These are phyloP conservation scores for Penicillium griseofulvum DNA, from an alignment of 2,329 filamentous ascomycete species.

Conservation along the genomic window DNA sequence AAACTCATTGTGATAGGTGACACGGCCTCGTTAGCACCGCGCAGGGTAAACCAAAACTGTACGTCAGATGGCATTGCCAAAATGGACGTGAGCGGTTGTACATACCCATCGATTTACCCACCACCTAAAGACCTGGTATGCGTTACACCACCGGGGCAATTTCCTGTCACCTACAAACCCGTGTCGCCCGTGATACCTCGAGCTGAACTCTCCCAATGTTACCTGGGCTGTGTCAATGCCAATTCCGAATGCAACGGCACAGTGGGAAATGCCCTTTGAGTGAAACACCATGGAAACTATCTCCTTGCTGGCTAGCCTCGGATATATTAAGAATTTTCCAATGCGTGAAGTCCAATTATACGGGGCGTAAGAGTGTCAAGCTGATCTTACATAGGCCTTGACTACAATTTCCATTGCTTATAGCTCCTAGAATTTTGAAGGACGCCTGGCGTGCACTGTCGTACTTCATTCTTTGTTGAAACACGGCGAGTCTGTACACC, in stretches of 20 bases:
- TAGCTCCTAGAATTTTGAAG: too few relatives aligned
- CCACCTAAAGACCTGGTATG: not conserved
- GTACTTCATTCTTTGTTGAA: too few relatives aligned
- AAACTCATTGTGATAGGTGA: not conserved
- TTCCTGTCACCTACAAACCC: not conserved
- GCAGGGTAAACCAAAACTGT: not conserved
- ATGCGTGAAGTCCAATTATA: too few relatives aligned
- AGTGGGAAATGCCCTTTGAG: too few relatives aligned
- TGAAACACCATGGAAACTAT: too few relatives aligned
- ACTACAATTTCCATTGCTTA: too few relatives aligned
- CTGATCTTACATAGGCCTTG: too few relatives aligned
- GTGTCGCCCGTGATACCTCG: not conserved
- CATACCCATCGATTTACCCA: not conserved
- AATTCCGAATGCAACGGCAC: constrained; percentile 1
- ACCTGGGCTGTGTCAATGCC: not conserved
- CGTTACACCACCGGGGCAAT: not conserved
- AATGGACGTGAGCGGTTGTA: constrained; percentile 1
- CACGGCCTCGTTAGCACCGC: not conserved
- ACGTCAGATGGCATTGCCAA: not conserved
- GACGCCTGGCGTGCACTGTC: too few relatives aligned
- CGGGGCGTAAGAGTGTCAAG: too few relatives aligned
- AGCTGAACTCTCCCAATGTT: not conserved
- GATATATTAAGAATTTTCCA: too few relatives aligned
- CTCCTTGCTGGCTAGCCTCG: too few relatives aligned
- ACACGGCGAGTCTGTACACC: too few relatives aligned